Percentiles rank a stretch among this genome's conserved stretches.
Evolutionary conservation across 2,329 filamentous ascomycete species (phyloP).

Genomic region (Fusarium sp.): DNA sequence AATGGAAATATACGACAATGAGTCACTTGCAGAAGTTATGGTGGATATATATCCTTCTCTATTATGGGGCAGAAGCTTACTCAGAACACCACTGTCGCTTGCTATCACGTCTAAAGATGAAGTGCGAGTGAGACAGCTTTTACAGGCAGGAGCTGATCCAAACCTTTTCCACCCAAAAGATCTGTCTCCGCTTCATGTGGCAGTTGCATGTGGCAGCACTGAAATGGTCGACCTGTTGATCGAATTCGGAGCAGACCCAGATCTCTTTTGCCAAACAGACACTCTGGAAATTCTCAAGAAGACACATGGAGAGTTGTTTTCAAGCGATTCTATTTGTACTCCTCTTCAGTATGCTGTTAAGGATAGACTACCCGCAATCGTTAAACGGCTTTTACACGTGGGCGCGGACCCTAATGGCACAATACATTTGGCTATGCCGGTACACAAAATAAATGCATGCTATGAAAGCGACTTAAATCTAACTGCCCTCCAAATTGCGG

Average conservation of each 20-base stretch:
- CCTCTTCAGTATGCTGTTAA: no score
- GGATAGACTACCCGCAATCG: no score
- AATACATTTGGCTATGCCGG: no score
- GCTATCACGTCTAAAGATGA: neutral
- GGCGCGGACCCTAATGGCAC: no score
- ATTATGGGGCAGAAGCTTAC: no score
- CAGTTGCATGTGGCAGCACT: accelerated
- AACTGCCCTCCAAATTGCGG: no score
- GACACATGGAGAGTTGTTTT: no score
- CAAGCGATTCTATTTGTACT: no score
- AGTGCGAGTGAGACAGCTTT: neutral
- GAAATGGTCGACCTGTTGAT: neutral
- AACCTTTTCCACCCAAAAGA: neutral
- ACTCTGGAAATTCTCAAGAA: no score
- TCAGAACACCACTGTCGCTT: neutral
- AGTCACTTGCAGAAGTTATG: neutral
- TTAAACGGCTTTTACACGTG: no score
- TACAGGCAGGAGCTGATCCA: neutral
- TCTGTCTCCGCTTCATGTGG: neutral
- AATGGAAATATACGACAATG: neutral
- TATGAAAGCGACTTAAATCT: no score
- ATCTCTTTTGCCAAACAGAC: neutral
- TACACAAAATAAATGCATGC: no score
- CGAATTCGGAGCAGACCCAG: neutral
- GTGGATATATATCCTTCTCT: accelerated